Evolutionary conservation across 345 rosid genomes (phyloP).

Genomic region (Kernera saxatilis): DNA sequence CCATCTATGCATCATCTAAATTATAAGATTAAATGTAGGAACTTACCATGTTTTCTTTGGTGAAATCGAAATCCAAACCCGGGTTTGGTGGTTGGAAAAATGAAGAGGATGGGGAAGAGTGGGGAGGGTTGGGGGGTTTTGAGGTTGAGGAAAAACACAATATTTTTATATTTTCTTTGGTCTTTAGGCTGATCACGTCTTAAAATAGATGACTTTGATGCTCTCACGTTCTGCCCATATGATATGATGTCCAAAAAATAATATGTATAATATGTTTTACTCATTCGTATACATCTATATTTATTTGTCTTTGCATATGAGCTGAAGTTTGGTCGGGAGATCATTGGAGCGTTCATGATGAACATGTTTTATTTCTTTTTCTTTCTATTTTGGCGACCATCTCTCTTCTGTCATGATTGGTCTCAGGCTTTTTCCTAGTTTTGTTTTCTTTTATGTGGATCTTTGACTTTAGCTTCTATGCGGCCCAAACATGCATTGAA

Average conservation of each 20-base stretch:
- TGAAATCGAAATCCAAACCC: background rate
- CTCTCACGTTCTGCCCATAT: constrained; percentile 24
- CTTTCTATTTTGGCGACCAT: background rate
- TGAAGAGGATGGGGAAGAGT: background rate
- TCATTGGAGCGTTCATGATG: constrained; percentile 10
- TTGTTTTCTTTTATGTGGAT: background rate
- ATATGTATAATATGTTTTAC: constrained; percentile 11
- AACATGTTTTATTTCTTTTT: background rate
- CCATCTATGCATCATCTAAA: background rate
- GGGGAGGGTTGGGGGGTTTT: background rate
- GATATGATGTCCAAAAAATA: no score
- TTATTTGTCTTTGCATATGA: background rate
- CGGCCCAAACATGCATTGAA: background rate
- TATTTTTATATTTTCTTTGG: background rate
- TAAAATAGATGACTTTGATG: constrained; percentile 12
- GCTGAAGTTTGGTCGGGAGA: constrained; percentile 9
- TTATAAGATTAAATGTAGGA: background rate
- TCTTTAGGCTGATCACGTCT: constrained; percentile 25
- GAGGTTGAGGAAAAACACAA: background rate
- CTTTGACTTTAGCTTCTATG: background rate
- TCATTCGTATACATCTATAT: background rate
- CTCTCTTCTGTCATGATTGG: background rate
- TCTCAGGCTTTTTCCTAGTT: background rate
- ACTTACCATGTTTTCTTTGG: constrained; percentile 19
- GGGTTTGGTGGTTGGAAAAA: background rate